phyloP scores from a whole-genome alignment of 148 eudicot species.

The Oxyria digyna region DNA sequence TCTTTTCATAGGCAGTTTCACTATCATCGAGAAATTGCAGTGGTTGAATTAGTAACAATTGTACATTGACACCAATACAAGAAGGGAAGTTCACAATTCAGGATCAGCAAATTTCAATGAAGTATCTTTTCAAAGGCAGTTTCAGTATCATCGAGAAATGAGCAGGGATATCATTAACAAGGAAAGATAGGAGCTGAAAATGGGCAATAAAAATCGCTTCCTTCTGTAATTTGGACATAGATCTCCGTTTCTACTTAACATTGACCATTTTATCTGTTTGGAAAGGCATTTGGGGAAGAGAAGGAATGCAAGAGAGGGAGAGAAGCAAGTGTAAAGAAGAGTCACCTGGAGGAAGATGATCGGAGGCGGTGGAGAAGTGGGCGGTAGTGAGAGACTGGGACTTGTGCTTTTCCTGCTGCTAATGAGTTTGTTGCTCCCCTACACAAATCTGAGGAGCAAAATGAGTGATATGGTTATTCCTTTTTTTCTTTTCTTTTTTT shows the following conservation, averaged over 20 bases:
- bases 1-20: neutral
- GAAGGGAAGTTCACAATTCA: neutral
- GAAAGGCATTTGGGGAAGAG: neutral
- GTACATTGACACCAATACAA: neutral
- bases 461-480: neutral
- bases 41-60: neutral
- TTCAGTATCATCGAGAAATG: neutral
- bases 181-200: too few species aligned
- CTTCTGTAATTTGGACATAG: neutral
- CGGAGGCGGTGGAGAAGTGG: neutral
- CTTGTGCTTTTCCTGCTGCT: neutral
- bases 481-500: neutral
- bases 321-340: neutral
- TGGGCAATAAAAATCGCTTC: too few species aligned
- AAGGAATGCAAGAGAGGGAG: neutral
- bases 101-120: constrained; percentile 1
- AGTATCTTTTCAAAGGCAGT: neutral
- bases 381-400: neutral
- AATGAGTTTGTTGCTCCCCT: neutral
- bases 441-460: neutral
- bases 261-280: neutral
- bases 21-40: neutral
- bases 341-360: too few species aligned
- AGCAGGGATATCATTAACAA: too few species aligned
- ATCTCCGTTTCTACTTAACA: neutral